These are phyloP conservation scores for Lipomyces yarrowii DNA, from an alignment of 1,139 yeast genomes.

Conservation along the genomic window DNA sequence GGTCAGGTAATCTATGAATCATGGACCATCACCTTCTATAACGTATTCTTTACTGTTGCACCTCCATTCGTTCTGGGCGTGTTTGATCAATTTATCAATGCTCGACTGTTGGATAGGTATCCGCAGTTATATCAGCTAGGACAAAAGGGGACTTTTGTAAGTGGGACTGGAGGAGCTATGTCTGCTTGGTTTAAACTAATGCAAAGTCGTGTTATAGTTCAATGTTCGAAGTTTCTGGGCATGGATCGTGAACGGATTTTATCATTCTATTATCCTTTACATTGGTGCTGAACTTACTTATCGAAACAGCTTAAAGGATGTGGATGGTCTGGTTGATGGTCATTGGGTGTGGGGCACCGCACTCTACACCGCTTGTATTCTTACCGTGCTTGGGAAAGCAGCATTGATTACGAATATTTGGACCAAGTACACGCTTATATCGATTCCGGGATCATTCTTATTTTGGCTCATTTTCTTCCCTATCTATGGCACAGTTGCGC, in stretches of 20 bases:
- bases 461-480: constrained; percentile 90
- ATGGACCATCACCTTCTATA: constrained; percentile 96
- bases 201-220: constrained; percentile 45
- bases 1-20: constrained; percentile 97
- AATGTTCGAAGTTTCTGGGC: constrained; percentile 95
- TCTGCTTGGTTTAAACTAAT: neutral
- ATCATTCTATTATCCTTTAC: constrained; percentile 85
- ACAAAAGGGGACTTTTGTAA: constrained; percentile 70
- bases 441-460: constrained; percentile 91
- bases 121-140: constrained; percentile 93
- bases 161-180: neutral
- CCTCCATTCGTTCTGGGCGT: constrained; percentile 97
- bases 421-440: constrained; percentile 90
- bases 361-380: constrained; percentile 79
- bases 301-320: constrained; percentile 52
- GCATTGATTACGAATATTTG: constrained; percentile 89
- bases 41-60: constrained; percentile 90
- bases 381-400: constrained; percentile 93
- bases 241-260: constrained; percentile 95
- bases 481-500: constrained; percentile 81
- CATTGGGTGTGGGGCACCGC: constrained; percentile 98
- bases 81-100: constrained; percentile 93
- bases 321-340: constrained; percentile 74
- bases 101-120: constrained; percentile 83
- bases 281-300: constrained; percentile 72